Conservation (phyloP, 805 yeast species). For the Blastobotrys parvus region DNA sequence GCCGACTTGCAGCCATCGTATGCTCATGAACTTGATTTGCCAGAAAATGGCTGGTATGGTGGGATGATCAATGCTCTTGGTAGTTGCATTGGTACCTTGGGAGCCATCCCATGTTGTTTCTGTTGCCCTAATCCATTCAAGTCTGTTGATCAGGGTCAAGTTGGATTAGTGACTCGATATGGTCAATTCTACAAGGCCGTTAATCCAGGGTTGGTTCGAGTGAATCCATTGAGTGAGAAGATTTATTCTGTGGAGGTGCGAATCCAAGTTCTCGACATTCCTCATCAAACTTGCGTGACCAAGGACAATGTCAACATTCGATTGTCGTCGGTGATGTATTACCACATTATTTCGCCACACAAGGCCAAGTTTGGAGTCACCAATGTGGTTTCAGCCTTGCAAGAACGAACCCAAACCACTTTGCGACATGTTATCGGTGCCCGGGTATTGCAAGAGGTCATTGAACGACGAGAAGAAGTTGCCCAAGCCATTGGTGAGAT, state of each 20-base stretch:
- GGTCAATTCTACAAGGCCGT: conserved; percentile 58
- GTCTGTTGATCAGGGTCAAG: conserved; percentile 56
- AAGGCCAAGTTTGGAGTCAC: conserved; percentile 53
- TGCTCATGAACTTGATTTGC: conserved; percentile 31
- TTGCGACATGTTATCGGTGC: conserved; percentile 65
- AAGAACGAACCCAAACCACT: conserved; percentile 65
- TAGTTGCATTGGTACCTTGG: conserved; percentile 40
- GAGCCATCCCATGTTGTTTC: conserved; percentile 46
- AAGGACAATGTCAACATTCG: conserved; percentile 56
- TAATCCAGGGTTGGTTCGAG: conserved; percentile 60
- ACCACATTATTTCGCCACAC: conserved; percentile 59
- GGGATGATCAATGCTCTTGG: conserved; percentile 32
- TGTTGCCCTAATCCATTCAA: conserved; percentile 53
- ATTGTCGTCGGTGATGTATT: conserved; percentile 60
- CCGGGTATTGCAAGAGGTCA: conserved; percentile 57
- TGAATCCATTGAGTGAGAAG: conserved; percentile 57
- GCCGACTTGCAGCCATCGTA: conserved; percentile 25
- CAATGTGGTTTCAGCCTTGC: conserved; percentile 46
- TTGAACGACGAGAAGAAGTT: conserved; percentile 64
- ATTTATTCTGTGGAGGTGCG: conserved; percentile 44
- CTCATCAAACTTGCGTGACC: conserved; percentile 63
- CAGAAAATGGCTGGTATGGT: conserved; percentile 32
- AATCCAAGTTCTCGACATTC: conserved; percentile 54
- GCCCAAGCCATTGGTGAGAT: conserved; percentile 56
- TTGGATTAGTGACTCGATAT: conserved; percentile 57